These are phyloP conservation scores for Parathielavia appendiculata DNA, from an alignment of 495 filamentous ascomycete species.

Conservation along the genomic window DNA sequence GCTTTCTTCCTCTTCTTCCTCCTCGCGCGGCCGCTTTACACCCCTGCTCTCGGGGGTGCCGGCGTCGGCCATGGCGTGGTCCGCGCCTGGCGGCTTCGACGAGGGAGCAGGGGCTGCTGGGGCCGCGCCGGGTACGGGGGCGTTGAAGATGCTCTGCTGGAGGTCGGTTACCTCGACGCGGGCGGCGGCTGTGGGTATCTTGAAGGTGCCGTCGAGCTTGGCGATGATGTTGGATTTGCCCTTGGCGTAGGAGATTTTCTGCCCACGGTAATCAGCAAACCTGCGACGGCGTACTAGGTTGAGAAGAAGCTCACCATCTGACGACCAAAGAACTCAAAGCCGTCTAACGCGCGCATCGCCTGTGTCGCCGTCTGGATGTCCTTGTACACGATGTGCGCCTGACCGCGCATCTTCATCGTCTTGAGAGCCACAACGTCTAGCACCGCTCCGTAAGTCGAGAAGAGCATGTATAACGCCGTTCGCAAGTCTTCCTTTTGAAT, in stretches of 20 bases:
- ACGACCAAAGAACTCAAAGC: constrained; percentile 80
- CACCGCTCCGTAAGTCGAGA: constrained; percentile 87
- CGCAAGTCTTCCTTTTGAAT: constrained; percentile 79
- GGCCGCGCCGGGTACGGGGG: constrained; percentile 49
- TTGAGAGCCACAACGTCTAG: constrained; percentile 90
- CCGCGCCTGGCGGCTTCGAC: constrained; percentile 38
- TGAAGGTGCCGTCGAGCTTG: constrained; percentile 86
- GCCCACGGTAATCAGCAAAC: constrained; percentile 21
- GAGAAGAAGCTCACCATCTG: constrained; percentile 60
- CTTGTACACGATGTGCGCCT: constrained; percentile 87
- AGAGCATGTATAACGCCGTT: constrained; percentile 82
- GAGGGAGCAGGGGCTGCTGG: constrained; percentile 38
- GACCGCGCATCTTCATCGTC: constrained; percentile 85
- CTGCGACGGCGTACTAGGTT: not conserved
- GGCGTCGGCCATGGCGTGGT: constrained; percentile 42
- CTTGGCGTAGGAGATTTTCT: constrained; percentile 89
- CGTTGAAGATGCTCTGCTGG: constrained; percentile 77
- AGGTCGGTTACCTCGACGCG: constrained; percentile 64
- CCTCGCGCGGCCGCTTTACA: constrained; percentile 62
- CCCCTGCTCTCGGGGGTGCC: constrained; percentile 43
- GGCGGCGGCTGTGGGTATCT: constrained; percentile 50
- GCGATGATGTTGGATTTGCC: constrained; percentile 77
- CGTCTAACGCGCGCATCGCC: constrained; percentile 81
- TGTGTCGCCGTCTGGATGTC: constrained; percentile 83
- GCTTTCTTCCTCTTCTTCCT: constrained; percentile 47